phyloP scores from a whole-genome alignment of 2,329 filamentous ascomycete species.

The Erysiphe neolycopersici region DNA sequence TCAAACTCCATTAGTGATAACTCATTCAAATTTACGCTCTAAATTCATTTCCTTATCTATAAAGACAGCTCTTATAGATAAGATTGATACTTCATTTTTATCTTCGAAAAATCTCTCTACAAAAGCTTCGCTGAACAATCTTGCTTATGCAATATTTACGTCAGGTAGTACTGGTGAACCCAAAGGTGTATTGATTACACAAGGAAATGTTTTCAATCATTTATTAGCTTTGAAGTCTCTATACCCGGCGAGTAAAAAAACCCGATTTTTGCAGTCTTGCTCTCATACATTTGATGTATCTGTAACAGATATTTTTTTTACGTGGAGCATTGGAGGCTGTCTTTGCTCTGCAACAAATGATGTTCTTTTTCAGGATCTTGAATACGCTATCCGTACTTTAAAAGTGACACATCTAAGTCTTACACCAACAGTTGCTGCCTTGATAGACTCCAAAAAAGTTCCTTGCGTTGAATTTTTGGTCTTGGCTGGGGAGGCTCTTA shows the following conservation, averaged over 20 bases:
- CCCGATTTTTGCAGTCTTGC: conserved; percentile 51
- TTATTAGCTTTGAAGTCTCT: conserved; percentile 35
- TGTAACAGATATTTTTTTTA: conserved; percentile 73
- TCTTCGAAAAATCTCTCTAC: conserved; percentile 5
- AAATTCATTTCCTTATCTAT: conserved; percentile 3
- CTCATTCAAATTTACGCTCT: conserved; percentile 11
- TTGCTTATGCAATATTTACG: conserved; percentile 61
- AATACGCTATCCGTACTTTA: conserved; percentile 34
- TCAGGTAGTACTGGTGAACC: conserved; percentile 55
- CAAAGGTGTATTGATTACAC: conserved; percentile 56
- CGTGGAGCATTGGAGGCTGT: conserved; percentile 54
- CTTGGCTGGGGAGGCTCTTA: conserved; percentile 59
- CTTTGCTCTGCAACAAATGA: conserved; percentile 54
- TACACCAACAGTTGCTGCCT: conserved; percentile 58
- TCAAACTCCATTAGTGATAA: conserved; percentile 21
- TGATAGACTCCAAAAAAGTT: conserved; percentile 41
- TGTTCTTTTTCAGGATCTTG: conserved; percentile 44
- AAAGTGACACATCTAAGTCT: conserved; percentile 55
- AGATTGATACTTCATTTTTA: conserved; percentile 5
- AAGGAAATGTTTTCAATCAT: conserved; percentile 51
- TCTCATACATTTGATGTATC: conserved; percentile 73
- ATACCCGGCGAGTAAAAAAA: conserved; percentile 27
- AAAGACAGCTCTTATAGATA: conserved; percentile 11
- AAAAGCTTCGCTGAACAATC: conserved; percentile 3
- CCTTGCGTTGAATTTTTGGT: conserved; percentile 50